phyloP scores from a whole-genome alignment of 805 yeast species.

The Spathaspora passalidarum region DNA sequence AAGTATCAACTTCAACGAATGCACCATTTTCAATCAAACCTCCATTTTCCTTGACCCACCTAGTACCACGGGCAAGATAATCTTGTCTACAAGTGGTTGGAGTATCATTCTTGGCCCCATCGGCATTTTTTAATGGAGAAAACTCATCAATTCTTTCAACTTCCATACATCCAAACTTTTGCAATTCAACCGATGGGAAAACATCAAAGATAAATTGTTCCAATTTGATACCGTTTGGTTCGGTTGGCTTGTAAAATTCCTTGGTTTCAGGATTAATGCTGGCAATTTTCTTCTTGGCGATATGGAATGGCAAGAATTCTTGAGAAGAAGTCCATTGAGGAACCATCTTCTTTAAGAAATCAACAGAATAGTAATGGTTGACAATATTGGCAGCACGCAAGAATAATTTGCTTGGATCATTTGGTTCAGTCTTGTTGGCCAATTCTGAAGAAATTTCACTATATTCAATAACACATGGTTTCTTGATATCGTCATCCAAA shows the following conservation, averaged over 20 bases:
- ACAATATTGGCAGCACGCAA: slow-evolving; percentile 96
- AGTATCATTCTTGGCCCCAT: slow-evolving; percentile 77
- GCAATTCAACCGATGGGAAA: slow-evolving; percentile 70
- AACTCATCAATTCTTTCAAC: slow-evolving; percentile 84
- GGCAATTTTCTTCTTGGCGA: slow-evolving; percentile 88
- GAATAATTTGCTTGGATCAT: slow-evolving; percentile 51
- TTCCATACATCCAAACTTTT: slow-evolving; percentile 85
- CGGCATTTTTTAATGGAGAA: slow-evolving; percentile 90
- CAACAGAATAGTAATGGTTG: slow-evolving; percentile 89
- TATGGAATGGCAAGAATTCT: slow-evolving; percentile 81
- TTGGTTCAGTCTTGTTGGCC: slow-evolving; percentile 60
- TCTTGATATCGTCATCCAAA: slow-evolving; percentile 48
- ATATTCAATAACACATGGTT: slow-evolving; percentile 92
- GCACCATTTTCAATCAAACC: slow-evolving; percentile 49
- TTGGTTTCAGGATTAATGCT: slow-evolving; percentile 47
- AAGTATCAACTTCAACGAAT: slow-evolving; percentile 74
- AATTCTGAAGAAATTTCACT: slow-evolving; percentile 80
- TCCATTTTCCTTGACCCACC: slow-evolving; percentile 75
- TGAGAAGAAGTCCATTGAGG: slow-evolving; percentile 70
- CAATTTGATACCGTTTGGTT: slow-evolving; percentile 87
- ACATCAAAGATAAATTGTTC: slow-evolving; percentile 98
- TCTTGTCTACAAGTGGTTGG: slow-evolving; percentile 77
- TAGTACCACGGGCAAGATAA: slow-evolving; percentile 62
- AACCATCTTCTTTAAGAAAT: slow-evolving; percentile 56
- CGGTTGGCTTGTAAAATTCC: slow-evolving; percentile 54